Conservation (phyloP, 2,329 filamentous ascomycete species). For the Alternaria infectoria region DNA sequence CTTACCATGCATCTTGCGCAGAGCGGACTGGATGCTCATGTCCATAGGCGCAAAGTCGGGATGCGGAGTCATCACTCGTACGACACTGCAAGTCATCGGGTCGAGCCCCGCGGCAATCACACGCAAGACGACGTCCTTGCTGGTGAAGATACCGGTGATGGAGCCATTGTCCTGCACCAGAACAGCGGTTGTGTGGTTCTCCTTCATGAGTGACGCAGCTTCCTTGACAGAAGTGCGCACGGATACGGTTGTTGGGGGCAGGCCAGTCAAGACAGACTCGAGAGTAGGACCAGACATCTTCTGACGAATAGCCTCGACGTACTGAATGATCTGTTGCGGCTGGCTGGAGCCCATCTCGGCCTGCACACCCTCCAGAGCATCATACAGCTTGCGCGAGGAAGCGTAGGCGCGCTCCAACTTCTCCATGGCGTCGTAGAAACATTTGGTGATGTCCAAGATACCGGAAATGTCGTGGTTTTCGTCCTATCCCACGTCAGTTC, state of each 20-base stretch:
- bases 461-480: slow-evolving; percentile 99
- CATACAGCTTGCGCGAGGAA: slow-evolving; percentile 96
- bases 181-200: slow-evolving; percentile 96
- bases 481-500: slow-evolving; percentile 56
- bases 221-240: slow-evolving; percentile 97
- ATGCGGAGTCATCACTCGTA: slow-evolving; percentile 98
- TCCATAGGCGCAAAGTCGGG: slow-evolving; percentile 98
- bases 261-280: slow-evolving; percentile 89
- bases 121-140: slow-evolving; percentile 97
- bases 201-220: slow-evolving; percentile 94
- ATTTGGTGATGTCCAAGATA: slow-evolving; percentile 98
- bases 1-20: slow-evolving; percentile 98
- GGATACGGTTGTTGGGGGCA: slow-evolving; percentile 91
- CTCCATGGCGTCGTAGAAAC: slow-evolving; percentile 99
- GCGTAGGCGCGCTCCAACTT: slow-evolving; percentile 97
- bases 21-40: slow-evolving; percentile 97
- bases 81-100: slow-evolving; percentile 92
- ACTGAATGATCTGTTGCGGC: slow-evolving; percentile 98
- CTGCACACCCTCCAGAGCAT: slow-evolving; percentile 96
- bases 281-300: slow-evolving; percentile 99
- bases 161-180: slow-evolving; percentile 95
- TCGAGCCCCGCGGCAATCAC: slow-evolving; percentile 97
- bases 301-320: slow-evolving; percentile 90
- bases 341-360: slow-evolving; percentile 95
- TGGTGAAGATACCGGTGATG: slow-evolving; percentile 99